A percentile compares a stretch with the other conserved stretches of the same genome.
Conservation (phyloP, 2,329 filamentous ascomycete genomes). For the Stagonosporopsis cucurbitacearum region DNA sequence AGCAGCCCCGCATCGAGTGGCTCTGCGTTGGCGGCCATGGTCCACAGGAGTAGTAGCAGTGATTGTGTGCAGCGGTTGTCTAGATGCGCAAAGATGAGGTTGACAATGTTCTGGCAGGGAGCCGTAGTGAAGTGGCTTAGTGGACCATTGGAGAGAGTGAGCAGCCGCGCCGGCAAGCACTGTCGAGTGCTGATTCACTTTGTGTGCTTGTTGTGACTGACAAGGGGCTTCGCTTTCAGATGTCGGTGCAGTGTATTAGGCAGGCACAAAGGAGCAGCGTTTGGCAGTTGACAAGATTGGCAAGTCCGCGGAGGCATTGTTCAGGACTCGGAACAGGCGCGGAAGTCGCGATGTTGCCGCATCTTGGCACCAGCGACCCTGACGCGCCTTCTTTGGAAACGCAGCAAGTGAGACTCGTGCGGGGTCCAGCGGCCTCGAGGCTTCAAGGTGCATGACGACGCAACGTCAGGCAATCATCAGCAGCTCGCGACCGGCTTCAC, state of each 20-base stretch:
- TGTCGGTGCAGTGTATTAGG: neutral
- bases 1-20: conserved; percentile 23
- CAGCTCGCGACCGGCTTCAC: neutral
- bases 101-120: conserved; percentile 22
- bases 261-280: neutral
- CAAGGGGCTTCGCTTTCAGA: neutral
- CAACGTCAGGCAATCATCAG: neutral
- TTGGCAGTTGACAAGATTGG: no score
- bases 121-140: conserved; percentile 32
- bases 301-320: neutral
- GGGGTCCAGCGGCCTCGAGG: neutral
- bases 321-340: conserved; percentile 5
- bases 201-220: neutral
- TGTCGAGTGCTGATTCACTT: neutral
- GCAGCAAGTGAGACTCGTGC: neutral
- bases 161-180: neutral
- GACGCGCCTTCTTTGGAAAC: neutral
- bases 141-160: conserved; percentile 30
- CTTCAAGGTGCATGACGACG: neutral
- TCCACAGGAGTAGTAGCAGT: neutral
- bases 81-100: neutral
- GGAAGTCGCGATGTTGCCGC: conserved; percentile 17
- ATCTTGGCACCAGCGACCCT: conserved; percentile 8
- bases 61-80: neutral
- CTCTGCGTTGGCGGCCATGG: conserved; percentile 34